Conservation (phyloP, 805 yeast species). For the Blastobotrys mokoenaii region DNA sequence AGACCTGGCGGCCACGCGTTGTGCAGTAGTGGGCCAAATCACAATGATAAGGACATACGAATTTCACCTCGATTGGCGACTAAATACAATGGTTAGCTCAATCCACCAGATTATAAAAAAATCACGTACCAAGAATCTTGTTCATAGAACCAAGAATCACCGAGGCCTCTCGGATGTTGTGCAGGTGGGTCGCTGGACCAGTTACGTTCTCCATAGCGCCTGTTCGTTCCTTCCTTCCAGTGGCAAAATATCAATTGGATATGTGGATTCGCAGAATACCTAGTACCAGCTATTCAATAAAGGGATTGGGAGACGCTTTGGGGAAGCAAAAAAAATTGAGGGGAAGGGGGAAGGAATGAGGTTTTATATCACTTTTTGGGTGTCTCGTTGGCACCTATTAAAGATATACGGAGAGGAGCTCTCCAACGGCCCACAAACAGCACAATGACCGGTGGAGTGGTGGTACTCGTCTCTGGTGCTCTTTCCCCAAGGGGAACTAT, state of each 20-base stretch:
- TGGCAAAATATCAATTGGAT: neutral
- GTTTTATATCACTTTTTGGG: too few species aligned
- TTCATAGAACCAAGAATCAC: slow-evolving; percentile 43
- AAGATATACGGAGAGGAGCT: too few species aligned
- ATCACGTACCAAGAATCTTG: slow-evolving; percentile 33
- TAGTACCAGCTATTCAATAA: too few species aligned
- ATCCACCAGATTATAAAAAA: too few species aligned
- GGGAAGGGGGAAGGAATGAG: neutral
- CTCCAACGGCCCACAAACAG: too few species aligned
- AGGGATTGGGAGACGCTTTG: neutral
- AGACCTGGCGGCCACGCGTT: too few species aligned
- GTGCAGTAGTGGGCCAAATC: too few species aligned
- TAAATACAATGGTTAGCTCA: slow-evolving; percentile 8
- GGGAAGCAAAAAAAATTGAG: neutral
- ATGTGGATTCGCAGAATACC: neutral
- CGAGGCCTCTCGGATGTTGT: slow-evolving; percentile 31
- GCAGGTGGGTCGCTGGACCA: slow-evolving; percentile 22
- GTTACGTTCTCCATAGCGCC: slow-evolving; percentile 2
- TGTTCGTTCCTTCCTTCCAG: too few species aligned
- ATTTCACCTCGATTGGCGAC: slow-evolving; percentile 36
- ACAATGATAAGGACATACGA: slow-evolving; percentile 21
- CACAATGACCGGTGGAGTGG: too few species aligned
- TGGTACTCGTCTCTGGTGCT: too few species aligned
- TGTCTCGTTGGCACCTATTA: too few species aligned
- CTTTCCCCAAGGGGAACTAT: too few species aligned